Base-by-base conservation (phyloP, 805 yeast genomes). In the Candida mattraensis region DNA sequence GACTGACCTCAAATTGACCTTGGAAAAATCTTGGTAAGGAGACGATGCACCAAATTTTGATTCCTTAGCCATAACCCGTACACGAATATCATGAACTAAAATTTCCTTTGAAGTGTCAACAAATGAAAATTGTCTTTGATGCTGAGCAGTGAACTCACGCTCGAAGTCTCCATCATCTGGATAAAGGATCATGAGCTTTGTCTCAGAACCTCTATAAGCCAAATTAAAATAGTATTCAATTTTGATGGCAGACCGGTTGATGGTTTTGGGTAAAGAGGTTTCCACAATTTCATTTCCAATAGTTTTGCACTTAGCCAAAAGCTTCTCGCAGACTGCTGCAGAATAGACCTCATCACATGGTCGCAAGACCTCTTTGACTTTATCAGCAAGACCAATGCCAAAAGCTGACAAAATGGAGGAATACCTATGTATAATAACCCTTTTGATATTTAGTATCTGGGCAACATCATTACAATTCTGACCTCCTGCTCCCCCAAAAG, bases 401-500 rank as follows among this genome's bases (percentile, higher is more conserved):
- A 81, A 44, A 3, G 47, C 47, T 3, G 44, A 40, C 20, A 44
- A 44, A 39, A 19, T 54, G 39, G 39, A 56, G 5, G 93, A 83
- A 56, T 83, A 80, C 53, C 78, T 74, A 60, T 86, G 94, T 15
- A 82, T 78, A 19, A 84, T 54, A 3, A 86, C 84, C 23, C 72
- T 72, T 9, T 64, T 54, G 25, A 86, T 83, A 6, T 85, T 84
- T 47, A 86, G 64, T 15, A 73, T 71, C 37, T 74, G 69, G 0
- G 93, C 93, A 18, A 86, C 75, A 3, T 83, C 76, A 20, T 75
- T 78, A 3, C 88, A 87, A 54, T 83, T 87, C 61, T 86, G 95
- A 6, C 94, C 94, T 33, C 94, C 95, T 18, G 93, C 93, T 23
- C 95, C 95, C 26, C 95, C 95, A 59, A 86, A 85, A 4, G 87